phyloP scores from a whole-genome alignment of 2,329 filamentous ascomycete species.

The Microdochium bolleyi region DNA sequence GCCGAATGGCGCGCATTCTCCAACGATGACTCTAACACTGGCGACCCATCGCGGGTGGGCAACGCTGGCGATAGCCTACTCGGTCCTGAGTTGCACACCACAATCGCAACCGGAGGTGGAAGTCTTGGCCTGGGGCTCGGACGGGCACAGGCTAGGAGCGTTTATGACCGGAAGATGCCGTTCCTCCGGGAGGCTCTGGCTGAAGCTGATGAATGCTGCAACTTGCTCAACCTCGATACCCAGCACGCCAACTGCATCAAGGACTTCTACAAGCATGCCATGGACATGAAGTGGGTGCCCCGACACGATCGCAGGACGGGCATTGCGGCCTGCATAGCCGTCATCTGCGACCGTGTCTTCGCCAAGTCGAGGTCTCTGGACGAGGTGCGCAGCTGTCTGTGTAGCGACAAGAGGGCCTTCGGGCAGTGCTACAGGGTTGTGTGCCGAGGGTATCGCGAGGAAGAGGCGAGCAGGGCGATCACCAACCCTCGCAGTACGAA shows the following conservation, averaged over 20 bases:
- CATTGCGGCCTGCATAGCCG: not conserved
- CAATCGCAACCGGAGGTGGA: not conserved
- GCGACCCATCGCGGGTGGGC: slow-evolving; percentile 70
- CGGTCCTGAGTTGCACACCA: slow-evolving; percentile 49
- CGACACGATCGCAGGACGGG: not conserved
- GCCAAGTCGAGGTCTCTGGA: not conserved
- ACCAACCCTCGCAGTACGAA: not conserved
- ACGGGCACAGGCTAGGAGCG: not conserved
- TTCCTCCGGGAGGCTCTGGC: not conserved
- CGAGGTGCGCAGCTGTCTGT: not conserved
- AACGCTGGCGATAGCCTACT: slow-evolving; percentile 62
- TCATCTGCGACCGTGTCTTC: not conserved
- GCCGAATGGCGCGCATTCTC: slow-evolving; percentile 75
- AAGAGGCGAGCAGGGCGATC: not conserved
- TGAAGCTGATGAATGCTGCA: not conserved
- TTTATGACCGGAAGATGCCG: not conserved
- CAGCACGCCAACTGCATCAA: not conserved
- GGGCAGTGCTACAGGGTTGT: not conserved
- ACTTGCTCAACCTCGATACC: not conserved
- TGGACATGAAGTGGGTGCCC: not conserved
- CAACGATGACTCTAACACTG: slow-evolving; percentile 68
- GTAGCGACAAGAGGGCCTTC: not conserved
- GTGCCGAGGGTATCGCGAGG: not conserved
- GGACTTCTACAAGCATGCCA: not conserved
- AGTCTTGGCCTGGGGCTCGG: not conserved